Percentiles rank a stretch among this genome's conserved stretches.
Conservation (phyloP, 306 rosid species). For the Benincasa hispida region DNA sequence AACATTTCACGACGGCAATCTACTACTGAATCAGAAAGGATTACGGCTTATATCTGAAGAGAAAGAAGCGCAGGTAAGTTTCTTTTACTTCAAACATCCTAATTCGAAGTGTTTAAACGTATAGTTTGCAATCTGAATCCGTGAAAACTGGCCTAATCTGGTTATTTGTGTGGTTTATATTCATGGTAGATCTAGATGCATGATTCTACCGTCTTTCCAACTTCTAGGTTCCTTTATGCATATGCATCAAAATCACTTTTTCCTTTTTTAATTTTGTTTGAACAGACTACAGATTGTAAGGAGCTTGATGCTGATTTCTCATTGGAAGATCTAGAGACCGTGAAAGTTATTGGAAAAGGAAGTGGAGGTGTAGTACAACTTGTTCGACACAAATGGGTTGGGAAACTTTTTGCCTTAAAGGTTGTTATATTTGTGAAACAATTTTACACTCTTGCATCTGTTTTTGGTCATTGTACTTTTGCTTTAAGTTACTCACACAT, state of each 20-base stretch:
- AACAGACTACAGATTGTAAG: conserved; percentile 63
- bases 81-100: not conserved
- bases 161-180: not conserved
- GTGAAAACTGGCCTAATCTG: not conserved
- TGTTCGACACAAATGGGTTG: conserved; percentile 94
- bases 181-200: not conserved
- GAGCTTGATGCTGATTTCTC: conserved; percentile 64
- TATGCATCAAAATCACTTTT: not conserved
- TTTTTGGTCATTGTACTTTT: conserved; percentile 8
- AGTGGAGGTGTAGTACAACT: conserved; percentile 98
- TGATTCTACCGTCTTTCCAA: not conserved
- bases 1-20: conserved; percentile 89
- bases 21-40: conserved; percentile 70
- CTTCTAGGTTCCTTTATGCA: not conserved
- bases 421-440: conserved; percentile 21
- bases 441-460: not conserved
- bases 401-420: conserved; percentile 85
- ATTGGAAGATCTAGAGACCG: conserved; percentile 75
- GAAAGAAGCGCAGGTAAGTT: conserved; percentile 46
- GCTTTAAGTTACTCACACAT: not conserved
- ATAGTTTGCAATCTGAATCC: not conserved
- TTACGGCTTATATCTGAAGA: conserved; percentile 77
- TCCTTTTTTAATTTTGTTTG: conserved; percentile 12
- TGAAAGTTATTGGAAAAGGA: conserved; percentile 91
- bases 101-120: not conserved